A percentile compares a stretch with the other conserved stretches of the same genome.
Evolutionary conservation across 1,284 basidiomycete genomes (phyloP).

Genomic region (Moesziomyces globuligerus): DNA sequence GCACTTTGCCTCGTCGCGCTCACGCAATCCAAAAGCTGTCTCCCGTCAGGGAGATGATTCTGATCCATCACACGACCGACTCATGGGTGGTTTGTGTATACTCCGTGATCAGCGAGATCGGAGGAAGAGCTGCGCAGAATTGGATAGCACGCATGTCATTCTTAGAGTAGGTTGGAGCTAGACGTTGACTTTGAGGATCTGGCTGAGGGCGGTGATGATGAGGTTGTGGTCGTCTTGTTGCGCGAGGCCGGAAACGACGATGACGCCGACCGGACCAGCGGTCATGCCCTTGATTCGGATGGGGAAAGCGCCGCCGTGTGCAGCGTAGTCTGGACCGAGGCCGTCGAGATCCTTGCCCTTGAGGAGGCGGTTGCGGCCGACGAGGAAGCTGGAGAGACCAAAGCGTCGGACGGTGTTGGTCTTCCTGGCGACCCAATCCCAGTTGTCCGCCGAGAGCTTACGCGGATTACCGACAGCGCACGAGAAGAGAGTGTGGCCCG

Average conservation of each 20-base stretch:
- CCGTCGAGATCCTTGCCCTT: constrained; percentile 45
- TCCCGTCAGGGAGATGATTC: constrained; percentile 20
- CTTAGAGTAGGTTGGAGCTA: too few species aligned
- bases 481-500: constrained; percentile 45
- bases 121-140: too few species aligned
- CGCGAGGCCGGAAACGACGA: constrained; percentile 45
- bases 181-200: constrained; percentile 1
- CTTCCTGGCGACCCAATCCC: constrained; percentile 50
- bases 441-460: constrained; percentile 43
- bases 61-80: constrained; percentile 9
- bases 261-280: constrained; percentile 29
- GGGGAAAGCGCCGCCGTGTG: constrained; percentile 52
- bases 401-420: constrained; percentile 46
- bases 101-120: too few species aligned
- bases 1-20: constrained; percentile 3
- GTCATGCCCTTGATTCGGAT: constrained; percentile 22
- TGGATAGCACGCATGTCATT: too few species aligned
- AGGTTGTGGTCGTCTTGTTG: constrained; percentile 52
- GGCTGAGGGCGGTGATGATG: constrained; percentile 19
- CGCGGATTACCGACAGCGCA: constrained; percentile 34
- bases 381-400: constrained; percentile 34
- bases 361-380: constrained; percentile 31
- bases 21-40: constrained; percentile 40
- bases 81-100: too few species aligned
- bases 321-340: constrained; percentile 48